phyloP scores from a whole-genome alignment of 2,329 filamentous ascomycete species.

The Hypoxylon sp. region DNA sequence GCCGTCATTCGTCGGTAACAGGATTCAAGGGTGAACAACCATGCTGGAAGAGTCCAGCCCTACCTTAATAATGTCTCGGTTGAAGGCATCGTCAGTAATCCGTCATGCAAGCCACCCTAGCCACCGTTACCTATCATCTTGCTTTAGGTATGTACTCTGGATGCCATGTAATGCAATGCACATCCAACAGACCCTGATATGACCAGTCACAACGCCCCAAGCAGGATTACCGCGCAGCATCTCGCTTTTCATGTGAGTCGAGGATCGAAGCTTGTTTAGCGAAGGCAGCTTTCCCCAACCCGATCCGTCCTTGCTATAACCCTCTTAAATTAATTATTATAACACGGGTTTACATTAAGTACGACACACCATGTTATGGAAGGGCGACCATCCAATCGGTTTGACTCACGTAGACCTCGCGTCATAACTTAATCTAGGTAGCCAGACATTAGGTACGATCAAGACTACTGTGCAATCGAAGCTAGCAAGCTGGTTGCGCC shows the following conservation, averaged over 20 bases:
- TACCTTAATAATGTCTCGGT: conserved; percentile 25
- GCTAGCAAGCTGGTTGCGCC: conserved; percentile 8
- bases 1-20: conserved; percentile 21
- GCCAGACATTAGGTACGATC: conserved; percentile 34
- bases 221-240: background rate
- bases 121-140: conserved; percentile 1
- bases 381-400: conserved; percentile 16
- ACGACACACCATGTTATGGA: conserved; percentile 1
- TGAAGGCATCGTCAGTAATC: conserved; percentile 13
- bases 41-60: conserved; percentile 4
- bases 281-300: background rate
- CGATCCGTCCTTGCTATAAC: background rate
- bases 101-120: conserved; percentile 8
- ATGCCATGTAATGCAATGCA: conserved; percentile 35
- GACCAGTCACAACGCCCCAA: background rate
- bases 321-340: conserved; percentile 7
- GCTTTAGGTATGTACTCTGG: conserved; percentile 9
- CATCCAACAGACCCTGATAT: conserved; percentile 10
- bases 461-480: background rate
- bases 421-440: conserved; percentile 40
- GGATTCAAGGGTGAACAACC: conserved; percentile 4
- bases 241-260: background rate
- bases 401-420: conserved; percentile 6
- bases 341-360: background rate
- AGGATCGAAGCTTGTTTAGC: background rate